Percentiles rank a stretch among this genome's conserved stretches.
phyloP scores from a whole-genome alignment of 306 rosid genomes.

The Glycine tomentella region DNA sequence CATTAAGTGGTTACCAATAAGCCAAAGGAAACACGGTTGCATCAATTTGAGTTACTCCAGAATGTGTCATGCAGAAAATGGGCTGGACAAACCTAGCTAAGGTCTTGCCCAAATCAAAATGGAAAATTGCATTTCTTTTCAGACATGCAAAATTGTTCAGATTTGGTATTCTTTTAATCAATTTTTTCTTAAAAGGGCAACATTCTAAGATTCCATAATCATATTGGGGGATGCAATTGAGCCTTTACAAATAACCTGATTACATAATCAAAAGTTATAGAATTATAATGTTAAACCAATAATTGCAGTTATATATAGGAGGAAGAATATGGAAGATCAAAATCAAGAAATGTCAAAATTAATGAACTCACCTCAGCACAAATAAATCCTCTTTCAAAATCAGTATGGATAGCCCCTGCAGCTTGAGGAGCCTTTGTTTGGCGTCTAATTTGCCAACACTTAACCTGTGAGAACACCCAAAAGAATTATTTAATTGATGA shows the following conservation, averaged over 20 bases:
- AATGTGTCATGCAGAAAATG: constrained; percentile 13
- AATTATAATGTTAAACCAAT: no score
- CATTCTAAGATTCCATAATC: neutral
- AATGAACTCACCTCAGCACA: constrained; percentile 88
- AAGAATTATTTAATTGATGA: neutral
- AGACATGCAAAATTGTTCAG: constrained; percentile 5
- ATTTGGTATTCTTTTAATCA: neutral
- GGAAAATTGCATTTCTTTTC: neutral
- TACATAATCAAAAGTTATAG: no score
- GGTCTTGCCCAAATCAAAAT: constrained; percentile 8
- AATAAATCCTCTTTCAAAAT: constrained; percentile 95
- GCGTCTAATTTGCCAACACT: constrained; percentile 99
- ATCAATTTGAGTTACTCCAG: constrained; percentile 18
- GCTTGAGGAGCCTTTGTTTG: constrained; percentile 98
- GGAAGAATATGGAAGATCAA: no score
- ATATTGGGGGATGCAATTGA: neutral
- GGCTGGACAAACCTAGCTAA: neutral
- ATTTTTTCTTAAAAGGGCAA: neutral
- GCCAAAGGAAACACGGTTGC: neutral
- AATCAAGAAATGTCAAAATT: neutral
- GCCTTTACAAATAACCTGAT: no score
- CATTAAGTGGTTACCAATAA: neutral
- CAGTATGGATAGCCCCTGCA: constrained; percentile 97
- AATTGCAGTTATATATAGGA: no score
- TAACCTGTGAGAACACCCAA: constrained; percentile 72